Conservation (phyloP, 495 filamentous ascomycete species). For the Astrothelium subdiscretum region DNA sequence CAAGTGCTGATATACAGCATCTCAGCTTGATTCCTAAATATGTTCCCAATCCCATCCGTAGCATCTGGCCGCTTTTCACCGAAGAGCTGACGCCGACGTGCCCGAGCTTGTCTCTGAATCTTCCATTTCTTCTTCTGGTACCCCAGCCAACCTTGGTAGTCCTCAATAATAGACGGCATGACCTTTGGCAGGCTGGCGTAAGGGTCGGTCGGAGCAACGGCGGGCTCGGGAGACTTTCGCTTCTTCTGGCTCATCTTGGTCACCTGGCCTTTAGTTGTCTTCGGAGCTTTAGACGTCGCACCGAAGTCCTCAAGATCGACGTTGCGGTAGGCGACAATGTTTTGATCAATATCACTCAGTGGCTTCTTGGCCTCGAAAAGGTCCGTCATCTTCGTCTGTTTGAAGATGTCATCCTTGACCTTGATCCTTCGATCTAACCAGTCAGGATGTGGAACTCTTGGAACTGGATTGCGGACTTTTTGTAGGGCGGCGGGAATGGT, state of each 20-base stretch:
- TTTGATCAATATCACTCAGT: slow-evolving; percentile 58
- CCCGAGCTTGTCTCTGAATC: slow-evolving; percentile 85
- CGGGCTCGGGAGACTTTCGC: slow-evolving; percentile 61
- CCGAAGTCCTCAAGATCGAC: slow-evolving; percentile 81
- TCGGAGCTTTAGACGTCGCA: slow-evolving; percentile 46
- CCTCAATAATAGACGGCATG: slow-evolving; percentile 77
- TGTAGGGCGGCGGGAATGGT: slow-evolving; percentile 95
- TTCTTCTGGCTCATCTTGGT: slow-evolving; percentile 56
- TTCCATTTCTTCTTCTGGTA: slow-evolving; percentile 99
- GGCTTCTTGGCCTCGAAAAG: slow-evolving; percentile 65
- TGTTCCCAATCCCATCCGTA: slow-evolving; percentile 64
- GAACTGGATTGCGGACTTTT: slow-evolving; percentile 88
- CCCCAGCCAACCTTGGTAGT: slow-evolving; percentile 79
- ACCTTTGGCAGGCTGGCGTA: slow-evolving; percentile 71
- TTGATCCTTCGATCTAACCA: slow-evolving; percentile 93
- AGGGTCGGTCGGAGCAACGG: slow-evolving; percentile 52
- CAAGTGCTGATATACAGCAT: slow-evolving; percentile 80
- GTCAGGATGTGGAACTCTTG: slow-evolving; percentile 84
- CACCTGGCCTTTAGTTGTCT: slow-evolving; percentile 55
- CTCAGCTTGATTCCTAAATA: slow-evolving; percentile 86
- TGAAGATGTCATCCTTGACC: slow-evolving; percentile 89
- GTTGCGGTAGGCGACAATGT: slow-evolving; percentile 49
- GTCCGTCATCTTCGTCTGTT: slow-evolving; percentile 98
- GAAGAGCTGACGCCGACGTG: slow-evolving; percentile 81
- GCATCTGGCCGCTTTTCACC: slow-evolving; percentile 65